Evolutionary conservation across 208 protist species (phyloP).

Genomic region (Trypanosoma cruzi): DNA sequence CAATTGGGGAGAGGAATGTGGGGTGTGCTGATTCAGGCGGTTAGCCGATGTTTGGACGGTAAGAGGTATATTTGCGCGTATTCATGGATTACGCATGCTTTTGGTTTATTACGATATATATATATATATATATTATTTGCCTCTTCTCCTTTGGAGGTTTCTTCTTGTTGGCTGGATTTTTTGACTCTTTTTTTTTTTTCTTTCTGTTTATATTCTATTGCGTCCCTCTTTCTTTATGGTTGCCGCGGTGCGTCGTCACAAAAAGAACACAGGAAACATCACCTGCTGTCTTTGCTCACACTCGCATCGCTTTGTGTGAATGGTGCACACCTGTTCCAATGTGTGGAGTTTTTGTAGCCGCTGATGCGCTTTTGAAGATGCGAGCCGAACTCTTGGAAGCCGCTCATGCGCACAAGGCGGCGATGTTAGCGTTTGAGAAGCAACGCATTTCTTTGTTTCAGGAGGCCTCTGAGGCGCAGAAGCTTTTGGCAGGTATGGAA

Average conservation of each 20-base stretch:
- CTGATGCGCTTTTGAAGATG: not conserved
- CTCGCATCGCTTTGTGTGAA: not conserved
- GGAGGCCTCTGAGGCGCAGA: not conserved
- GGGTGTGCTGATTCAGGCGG: too few species aligned
- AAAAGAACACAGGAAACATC: not conserved
- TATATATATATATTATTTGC: too few species aligned
- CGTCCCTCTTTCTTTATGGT: not conserved
- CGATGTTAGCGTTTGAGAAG: conserved; percentile 12
- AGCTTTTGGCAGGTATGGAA: not conserved
- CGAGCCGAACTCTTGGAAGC: conserved; percentile 7
- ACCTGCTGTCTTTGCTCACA: not conserved
- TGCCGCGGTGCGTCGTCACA: not conserved
- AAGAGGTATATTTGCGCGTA: too few species aligned
- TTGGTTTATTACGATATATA: too few species aligned
- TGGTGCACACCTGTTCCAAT: not conserved
- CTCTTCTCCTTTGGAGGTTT: too few species aligned
- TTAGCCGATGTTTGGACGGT: too few species aligned
- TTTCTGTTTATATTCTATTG: conserved; percentile 7
- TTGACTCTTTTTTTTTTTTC: conserved; percentile 3
- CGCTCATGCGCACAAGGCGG: conserved; percentile 4
- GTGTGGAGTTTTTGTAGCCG: not conserved
- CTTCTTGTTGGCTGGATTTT: too few species aligned
- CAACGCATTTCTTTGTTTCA: conserved; percentile 5
- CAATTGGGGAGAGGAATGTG: too few species aligned
- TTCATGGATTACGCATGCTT: too few species aligned